Evolutionary conservation across 75 land plant species (phyloP).

Genomic region (Adiantum capillusveneris): DNA sequence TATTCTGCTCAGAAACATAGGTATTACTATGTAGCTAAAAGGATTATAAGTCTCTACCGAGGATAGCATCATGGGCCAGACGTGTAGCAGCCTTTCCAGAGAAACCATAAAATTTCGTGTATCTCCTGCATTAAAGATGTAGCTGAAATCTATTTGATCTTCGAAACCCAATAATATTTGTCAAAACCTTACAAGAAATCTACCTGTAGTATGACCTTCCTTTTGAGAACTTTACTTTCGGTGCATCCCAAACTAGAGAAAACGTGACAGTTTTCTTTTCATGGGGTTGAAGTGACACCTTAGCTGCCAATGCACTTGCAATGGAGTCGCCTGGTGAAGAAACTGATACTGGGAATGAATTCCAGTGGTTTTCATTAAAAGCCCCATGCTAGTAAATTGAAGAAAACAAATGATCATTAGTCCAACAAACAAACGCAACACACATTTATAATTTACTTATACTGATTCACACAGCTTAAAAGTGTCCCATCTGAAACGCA

Average conservation of each 20-base stretch:
- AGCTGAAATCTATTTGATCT: too few relatives aligned
- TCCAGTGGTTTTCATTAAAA: constrained; percentile 55
- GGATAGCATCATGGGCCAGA: constrained; percentile 82
- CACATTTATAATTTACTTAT: too few relatives aligned
- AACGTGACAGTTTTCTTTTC: constrained; percentile 75
- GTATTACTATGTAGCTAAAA: too few relatives aligned
- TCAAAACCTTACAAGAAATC: background rate
- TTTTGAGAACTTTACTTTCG: constrained; percentile 80
- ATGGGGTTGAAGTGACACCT: constrained; percentile 74
- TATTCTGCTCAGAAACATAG: too few relatives aligned
- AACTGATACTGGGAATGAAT: constrained; percentile 46
- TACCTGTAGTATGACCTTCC: constrained; percentile 85
- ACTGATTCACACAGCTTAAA: too few relatives aligned
- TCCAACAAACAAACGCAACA: too few relatives aligned
- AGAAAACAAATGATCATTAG: too few relatives aligned
- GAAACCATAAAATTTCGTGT: constrained; percentile 87
- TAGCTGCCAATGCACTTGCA: constrained; percentile 88
- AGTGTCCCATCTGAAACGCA: too few relatives aligned
- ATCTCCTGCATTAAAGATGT: constrained; percentile 55
- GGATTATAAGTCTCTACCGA: too few relatives aligned
- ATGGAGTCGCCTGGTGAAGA: constrained; percentile 59
- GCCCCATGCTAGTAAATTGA: constrained; percentile 47
- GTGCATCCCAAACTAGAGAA: constrained; percentile 84
- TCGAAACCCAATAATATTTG: too few relatives aligned
- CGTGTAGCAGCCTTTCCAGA: constrained; percentile 63